Evolutionary conservation across 768 basidiomycete genomes (phyloP), one percentile per base, ranked within the genome.

Genomic region (Gelatoporia subvermispora): DNA sequence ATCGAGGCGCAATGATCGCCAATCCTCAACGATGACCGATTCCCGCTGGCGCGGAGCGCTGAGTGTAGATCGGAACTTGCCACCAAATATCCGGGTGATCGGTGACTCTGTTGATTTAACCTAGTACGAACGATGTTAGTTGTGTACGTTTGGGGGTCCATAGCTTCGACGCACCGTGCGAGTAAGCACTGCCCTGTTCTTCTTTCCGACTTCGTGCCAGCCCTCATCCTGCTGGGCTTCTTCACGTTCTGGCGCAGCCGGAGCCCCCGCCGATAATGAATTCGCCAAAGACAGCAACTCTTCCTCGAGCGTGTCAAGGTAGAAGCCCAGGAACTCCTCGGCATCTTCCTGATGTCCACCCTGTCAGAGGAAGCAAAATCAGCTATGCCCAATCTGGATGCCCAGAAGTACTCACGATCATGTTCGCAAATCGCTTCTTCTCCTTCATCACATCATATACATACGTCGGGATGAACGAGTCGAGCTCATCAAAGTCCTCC

Each of bases 281-380:
- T 80, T 71, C 7, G 81, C 66, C n/a, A 95, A 68, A 3, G 75
- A 73, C 3, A 90, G 68, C 10, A 97, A 63, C 69, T 98, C 95
- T 63, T 99, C 95, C 65, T 95, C 92, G 4, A 99, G 71, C 0
- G 93, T 89, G 58, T 97, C 93, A 21, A 97, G 74, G 69, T 91
- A 95, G 69, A 96, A 97, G 3, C 95, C 95, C n/a, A 98, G 73
- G 66, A 96, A 98, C 67, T 99, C 95, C 66, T 99, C 94, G 9
- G 94, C 95, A 50, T 99, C 95, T 65, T 99, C 95, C 69, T 99
- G 95, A 50, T 93, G 89, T 0, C 93, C 93, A 34, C 89, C 82
- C 80, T 92, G 55, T 4, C 24, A 24, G 24, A 41, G 4, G 25
- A 53, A 34, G 37, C 58, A 45, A 25, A 48, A 28, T 21, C 20